A percentile compares a stretch with the other conserved stretches of the same genome.
These are phyloP conservation scores for Ascochyta rabiei DNA, from an alignment of 2,329 filamentous ascomycete species.

Conservation along the genomic window DNA sequence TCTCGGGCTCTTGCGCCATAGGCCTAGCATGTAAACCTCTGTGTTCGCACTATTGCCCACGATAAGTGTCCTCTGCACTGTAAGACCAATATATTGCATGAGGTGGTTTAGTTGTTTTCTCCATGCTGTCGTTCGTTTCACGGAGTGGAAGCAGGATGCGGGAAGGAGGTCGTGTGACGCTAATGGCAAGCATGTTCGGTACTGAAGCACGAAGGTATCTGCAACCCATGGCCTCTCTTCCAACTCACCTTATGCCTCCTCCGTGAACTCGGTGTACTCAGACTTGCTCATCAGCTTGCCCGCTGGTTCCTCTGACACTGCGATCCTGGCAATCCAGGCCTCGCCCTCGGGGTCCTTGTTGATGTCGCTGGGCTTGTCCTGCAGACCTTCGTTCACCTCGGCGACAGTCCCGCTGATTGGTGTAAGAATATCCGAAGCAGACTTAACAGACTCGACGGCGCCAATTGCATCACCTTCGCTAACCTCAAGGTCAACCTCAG, in stretches of 20 bases:
- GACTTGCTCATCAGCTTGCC: conserved; percentile 72
- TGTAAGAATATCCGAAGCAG: conserved; percentile 94
- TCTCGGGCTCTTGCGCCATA: not conserved
- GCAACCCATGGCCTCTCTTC: not conserved
- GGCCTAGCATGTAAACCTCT: too few relatives aligned
- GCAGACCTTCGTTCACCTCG: conserved; percentile 74
- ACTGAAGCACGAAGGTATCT: not conserved
- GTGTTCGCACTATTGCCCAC: too few relatives aligned
- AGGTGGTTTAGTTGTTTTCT: too few relatives aligned
- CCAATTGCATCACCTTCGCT: conserved; percentile 82
- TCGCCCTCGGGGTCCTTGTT: conserved; percentile 90
- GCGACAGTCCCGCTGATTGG: conserved; percentile 80
- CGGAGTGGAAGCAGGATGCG: too few relatives aligned
- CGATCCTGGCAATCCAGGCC: conserved; percentile 91
- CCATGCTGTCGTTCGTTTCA: too few relatives aligned
- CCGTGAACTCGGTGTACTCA: conserved; percentile 78
- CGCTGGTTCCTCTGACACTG: conserved; percentile 70
- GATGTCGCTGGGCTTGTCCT: conserved; percentile 84
- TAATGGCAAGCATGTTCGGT: not conserved
- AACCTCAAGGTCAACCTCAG: conserved; percentile 71
- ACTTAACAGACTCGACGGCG: conserved; percentile 97
- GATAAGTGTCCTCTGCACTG: too few relatives aligned
- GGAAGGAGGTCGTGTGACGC: not conserved
- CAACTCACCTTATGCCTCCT: conserved; percentile 45
- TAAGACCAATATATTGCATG: too few relatives aligned